Conservation (phyloP, 768 basidiomycete genomes). For the Tulasnella sp. region DNA sequence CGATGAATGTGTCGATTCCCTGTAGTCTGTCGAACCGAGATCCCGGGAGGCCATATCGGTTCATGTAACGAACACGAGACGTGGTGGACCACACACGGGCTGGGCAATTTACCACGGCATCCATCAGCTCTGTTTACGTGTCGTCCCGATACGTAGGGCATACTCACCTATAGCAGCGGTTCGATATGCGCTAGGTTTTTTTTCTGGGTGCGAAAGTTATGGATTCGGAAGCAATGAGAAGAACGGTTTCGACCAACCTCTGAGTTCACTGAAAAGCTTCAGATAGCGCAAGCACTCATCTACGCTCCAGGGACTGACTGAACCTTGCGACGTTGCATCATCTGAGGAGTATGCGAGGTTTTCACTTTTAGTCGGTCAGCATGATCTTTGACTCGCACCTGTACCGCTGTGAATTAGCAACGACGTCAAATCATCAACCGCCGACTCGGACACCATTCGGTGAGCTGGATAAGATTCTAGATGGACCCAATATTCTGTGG, state of each 20-base stretch:
- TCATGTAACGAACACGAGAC: neutral
- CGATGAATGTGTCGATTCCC: neutral
- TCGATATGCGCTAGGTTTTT: neutral
- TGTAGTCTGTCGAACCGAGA: neutral
- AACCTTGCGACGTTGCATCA: neutral
- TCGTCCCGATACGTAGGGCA: no score
- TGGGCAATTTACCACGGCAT: neutral
- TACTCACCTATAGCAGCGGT: neutral
- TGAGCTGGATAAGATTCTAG: neutral
- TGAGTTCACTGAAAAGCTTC: neutral
- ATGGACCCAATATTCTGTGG: neutral
- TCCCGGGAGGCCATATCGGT: neutral
- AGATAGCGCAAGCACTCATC: neutral
- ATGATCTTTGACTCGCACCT: neutral
- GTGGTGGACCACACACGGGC: neutral
- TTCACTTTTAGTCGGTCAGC: neutral
- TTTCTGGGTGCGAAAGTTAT: neutral
- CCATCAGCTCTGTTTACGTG: neutral
- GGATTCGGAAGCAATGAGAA: neutral
- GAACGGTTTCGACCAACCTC: neutral
- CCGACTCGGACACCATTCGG: neutral
- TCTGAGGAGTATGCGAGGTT: neutral
- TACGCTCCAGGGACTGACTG: neutral
- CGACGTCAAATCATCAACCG: neutral
- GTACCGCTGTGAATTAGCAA: neutral